Conservation (phyloP, 2,329 filamentous ascomycete genomes). For the Pseudocercospora crystallina region DNA sequence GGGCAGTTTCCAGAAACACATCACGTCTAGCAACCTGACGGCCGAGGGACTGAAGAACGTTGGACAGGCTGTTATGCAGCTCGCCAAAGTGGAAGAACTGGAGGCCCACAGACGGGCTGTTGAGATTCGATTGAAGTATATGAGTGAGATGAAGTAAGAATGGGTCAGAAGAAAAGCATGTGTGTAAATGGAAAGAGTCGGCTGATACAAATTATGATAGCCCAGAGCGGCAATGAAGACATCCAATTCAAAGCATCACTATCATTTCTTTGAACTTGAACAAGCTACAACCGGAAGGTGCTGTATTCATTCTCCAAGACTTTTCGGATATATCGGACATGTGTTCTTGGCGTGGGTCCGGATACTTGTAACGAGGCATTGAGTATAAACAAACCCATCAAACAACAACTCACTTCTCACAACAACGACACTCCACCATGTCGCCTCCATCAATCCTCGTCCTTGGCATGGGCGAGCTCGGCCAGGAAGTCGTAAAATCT, state of each 20-base stretch:
- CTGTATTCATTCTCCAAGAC: no score
- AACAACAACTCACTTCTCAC: neutral
- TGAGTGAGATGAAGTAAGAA: conserved; percentile 3
- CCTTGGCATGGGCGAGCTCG: conserved; percentile 67
- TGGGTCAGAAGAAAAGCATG: no score
- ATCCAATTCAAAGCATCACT: no score
- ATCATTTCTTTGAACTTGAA: no score
- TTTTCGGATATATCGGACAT: no score
- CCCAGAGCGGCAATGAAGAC: no score
- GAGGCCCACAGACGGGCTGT: conserved; percentile 85
- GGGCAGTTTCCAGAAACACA: conserved; percentile 94
- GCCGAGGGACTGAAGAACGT: conserved; percentile 82
- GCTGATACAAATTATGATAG: no score
- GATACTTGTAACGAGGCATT: no score
- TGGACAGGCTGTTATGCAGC: conserved; percentile 85
- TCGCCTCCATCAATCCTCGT: conserved; percentile 50
- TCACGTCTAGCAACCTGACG: conserved; percentile 89
- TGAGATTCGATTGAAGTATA: conserved; percentile 56
- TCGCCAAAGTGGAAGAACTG: conserved; percentile 90
- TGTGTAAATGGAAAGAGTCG: no score
- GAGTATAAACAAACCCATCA: no score
- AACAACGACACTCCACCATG: neutral
- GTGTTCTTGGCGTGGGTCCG: no score
- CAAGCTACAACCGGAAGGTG: no score
- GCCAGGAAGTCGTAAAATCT: conserved; percentile 54